Conservation (phyloP, 495 filamentous ascomycete genomes). For the Sordaria brevicollis region DNA sequence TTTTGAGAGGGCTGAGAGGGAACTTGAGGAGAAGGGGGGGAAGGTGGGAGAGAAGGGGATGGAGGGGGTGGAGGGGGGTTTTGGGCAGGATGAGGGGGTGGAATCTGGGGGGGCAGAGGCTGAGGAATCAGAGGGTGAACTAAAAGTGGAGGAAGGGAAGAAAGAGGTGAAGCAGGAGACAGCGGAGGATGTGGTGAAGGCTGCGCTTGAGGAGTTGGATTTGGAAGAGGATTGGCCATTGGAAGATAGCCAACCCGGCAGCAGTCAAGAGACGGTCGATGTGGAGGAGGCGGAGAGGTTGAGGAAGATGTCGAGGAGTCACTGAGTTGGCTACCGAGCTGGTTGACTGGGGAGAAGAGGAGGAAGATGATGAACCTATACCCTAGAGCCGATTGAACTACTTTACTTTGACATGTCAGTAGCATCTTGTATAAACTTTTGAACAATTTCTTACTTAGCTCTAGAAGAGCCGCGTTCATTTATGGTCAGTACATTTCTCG, state of each 20-base stretch:
- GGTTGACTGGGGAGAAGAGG: not conserved
- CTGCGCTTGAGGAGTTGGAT: not conserved
- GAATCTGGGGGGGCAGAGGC: not conserved
- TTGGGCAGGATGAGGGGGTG: not conserved
- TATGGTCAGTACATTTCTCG: not conserved
- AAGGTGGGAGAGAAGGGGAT: not conserved
- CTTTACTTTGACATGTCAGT: not conserved
- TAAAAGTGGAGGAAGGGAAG: not conserved
- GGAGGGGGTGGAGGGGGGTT: not conserved
- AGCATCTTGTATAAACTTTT: not conserved
- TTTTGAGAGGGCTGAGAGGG: not conserved
- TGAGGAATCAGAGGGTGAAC: not conserved
- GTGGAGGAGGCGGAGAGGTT: not conserved
- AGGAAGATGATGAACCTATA: not conserved
- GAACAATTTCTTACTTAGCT: not conserved
- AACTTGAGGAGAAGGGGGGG: not conserved
- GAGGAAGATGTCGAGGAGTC: not conserved
- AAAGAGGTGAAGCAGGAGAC: not conserved
- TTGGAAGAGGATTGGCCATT: not conserved
- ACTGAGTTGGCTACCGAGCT: not conserved
- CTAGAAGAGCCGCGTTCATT: not conserved
- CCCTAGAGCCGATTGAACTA: not conserved
- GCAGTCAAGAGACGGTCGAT: not conserved
- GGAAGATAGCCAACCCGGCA: not conserved
- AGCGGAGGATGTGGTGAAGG: not conserved